These are phyloP conservation scores for Leishmania mexicana DNA, from an alignment of 208 protist species.

Conservation along the genomic window DNA sequence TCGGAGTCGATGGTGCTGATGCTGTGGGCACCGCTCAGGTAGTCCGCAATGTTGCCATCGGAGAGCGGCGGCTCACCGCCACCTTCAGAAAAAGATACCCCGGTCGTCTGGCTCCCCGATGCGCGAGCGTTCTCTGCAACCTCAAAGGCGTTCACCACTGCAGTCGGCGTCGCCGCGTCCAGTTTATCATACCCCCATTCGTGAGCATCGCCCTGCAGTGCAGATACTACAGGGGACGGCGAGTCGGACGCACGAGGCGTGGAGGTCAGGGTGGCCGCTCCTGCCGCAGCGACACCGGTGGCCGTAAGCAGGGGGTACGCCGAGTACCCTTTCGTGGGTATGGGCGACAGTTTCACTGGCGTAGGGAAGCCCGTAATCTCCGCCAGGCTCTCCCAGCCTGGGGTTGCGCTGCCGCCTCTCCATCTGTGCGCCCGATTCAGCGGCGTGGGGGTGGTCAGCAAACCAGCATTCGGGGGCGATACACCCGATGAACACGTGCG, in stretches of 20 bases:
- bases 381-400: conserved; percentile 24
- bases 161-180: background rate
- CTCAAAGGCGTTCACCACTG: background rate
- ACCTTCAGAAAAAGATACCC: background rate
- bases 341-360: conserved; percentile 60
- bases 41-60: background rate
- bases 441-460: conserved; percentile 3
- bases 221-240: conserved; percentile 18
- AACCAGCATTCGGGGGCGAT: background rate
- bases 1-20: background rate
- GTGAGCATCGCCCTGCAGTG: background rate
- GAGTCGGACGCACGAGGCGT: background rate
- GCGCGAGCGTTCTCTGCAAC: too few species aligned
- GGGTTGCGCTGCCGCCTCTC: conserved; percentile 4
- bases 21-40: background rate
- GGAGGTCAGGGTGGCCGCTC: background rate
- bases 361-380: conserved; percentile 56
- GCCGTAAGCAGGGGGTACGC: background rate
- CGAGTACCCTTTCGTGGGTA: conserved; percentile 46
- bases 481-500: background rate
- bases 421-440: conserved; percentile 4
- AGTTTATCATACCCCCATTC: background rate
- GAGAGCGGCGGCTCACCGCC: too few species aligned
- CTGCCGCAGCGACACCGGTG: background rate
- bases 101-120: background rate